Conservation (phyloP, 208 protist species). For the Herpetomonas tarakana region DNA sequence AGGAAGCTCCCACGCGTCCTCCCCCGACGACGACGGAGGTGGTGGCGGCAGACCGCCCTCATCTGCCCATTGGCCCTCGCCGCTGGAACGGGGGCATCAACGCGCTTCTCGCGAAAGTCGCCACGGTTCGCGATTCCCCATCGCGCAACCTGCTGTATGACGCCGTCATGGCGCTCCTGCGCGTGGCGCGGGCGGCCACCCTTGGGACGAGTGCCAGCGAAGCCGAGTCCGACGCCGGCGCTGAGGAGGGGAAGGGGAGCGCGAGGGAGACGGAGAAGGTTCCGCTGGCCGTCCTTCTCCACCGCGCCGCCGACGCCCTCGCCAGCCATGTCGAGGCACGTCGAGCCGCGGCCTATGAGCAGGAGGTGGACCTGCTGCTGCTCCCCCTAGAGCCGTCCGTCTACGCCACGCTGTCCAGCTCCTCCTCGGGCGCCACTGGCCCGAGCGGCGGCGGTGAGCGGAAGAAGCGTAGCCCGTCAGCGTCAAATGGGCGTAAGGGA, state of each 20-base stretch:
- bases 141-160: slow-evolving; percentile 47
- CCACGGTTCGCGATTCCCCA: slow-evolving; percentile 44
- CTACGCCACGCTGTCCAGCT: neutral
- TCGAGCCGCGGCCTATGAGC: slow-evolving; percentile 2
- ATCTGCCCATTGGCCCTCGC: no score
- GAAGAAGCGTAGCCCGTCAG: no score
- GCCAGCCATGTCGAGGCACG: slow-evolving; percentile 21
- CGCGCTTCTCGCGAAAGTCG: slow-evolving; percentile 39
- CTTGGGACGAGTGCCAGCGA: neutral
- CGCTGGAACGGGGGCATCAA: slow-evolving; percentile 57
- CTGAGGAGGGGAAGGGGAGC: neutral
- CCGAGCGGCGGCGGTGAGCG: no score
- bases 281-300: slow-evolving; percentile 41
- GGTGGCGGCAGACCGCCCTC: no score
- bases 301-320: slow-evolving; percentile 34
- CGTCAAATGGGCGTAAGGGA: no score
- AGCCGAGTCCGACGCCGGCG: neutral
- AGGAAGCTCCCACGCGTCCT: no score
- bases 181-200: slow-evolving; percentile 41
- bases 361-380: slow-evolving; percentile 20
- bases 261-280: slow-evolving; percentile 18
- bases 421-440: no score
- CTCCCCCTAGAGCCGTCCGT: slow-evolving; percentile 15
- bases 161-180: slow-evolving; percentile 55
- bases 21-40: no score